Evolutionary conservation across 2,329 filamentous ascomycete species (phyloP).

Genomic region (Paecilomyces dactylethromorphus): DNA sequence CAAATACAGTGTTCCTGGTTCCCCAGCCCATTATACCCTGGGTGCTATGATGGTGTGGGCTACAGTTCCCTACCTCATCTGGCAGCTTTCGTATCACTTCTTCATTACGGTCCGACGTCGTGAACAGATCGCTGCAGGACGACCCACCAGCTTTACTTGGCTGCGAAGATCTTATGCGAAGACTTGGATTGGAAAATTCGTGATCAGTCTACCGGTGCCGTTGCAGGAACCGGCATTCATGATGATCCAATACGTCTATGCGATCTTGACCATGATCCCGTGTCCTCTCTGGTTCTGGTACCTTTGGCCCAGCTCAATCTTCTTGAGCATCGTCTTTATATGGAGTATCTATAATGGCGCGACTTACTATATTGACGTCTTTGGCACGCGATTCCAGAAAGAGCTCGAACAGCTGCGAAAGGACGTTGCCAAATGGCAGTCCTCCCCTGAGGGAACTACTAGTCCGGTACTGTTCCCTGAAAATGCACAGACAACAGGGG

Average conservation of each 20-base stretch:
- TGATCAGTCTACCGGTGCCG: conserved; percentile 66
- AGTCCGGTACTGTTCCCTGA: conserved; percentile 24
- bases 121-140: conserved; percentile 90
- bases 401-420: conserved; percentile 83
- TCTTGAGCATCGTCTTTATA: conserved; percentile 75
- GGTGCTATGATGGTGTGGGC: conserved; percentile 89
- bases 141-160: conserved; percentile 97
- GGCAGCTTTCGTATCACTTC: conserved; percentile 91
- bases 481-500: conserved; percentile 11
- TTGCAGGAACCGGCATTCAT: conserved; percentile 91
- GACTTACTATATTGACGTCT: conserved; percentile 97
- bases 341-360: conserved; percentile 97
- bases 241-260: conserved; percentile 90
- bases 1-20: conserved; percentile 61
- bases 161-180: conserved; percentile 85
- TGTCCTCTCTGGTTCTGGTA: conserved; percentile 95
- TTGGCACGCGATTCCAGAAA: conserved; percentile 93
- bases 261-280: conserved; percentile 85
- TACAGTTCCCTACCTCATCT: conserved; percentile 82
- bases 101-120: conserved; percentile 91
- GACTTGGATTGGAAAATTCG: conserved; percentile 78
- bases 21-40: conserved; percentile 72
- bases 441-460: conserved; percentile 24
- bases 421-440: conserved; percentile 85
- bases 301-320: conserved; percentile 67